Evolutionary conservation across 305 asterid genomes (phyloP).

Genomic region (Fraxinus albicans): DNA sequence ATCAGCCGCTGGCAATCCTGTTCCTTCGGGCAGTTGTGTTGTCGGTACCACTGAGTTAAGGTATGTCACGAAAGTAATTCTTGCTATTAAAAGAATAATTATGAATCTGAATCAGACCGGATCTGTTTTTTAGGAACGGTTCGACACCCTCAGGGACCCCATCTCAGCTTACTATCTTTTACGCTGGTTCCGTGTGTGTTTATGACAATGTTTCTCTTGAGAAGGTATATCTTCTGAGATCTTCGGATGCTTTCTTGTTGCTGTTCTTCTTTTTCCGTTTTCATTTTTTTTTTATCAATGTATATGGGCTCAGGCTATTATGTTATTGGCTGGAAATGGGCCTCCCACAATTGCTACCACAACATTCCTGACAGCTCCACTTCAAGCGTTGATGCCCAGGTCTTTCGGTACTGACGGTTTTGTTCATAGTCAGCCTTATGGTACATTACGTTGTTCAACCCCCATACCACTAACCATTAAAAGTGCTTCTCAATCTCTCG

Average conservation of each 20-base stretch:
- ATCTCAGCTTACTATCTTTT: constrained; percentile 79
- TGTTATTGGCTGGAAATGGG: constrained; percentile 78
- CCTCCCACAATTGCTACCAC: constrained; percentile 39
- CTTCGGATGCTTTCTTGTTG: neutral
- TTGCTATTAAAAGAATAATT: neutral
- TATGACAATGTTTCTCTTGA: constrained; percentile 70
- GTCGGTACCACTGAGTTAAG: constrained; percentile 74
- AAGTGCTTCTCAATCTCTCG: constrained; percentile 33
- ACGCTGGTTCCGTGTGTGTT: constrained; percentile 73
- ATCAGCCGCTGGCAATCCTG: constrained; percentile 24
- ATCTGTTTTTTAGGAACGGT: constrained; percentile 38
- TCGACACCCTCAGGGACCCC: constrained; percentile 41
- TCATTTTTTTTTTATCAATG: constrained; percentile 9
- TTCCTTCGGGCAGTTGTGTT: constrained; percentile 35
- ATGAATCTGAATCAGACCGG: constrained; percentile 16
- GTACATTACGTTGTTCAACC: constrained; percentile 33
- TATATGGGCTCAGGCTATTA: constrained; percentile 83
- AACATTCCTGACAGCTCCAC: constrained; percentile 37
- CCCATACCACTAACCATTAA: constrained; percentile 38
- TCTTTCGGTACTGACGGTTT: constrained; percentile 39
- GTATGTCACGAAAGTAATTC: constrained; percentile 26
- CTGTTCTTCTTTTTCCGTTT: neutral
- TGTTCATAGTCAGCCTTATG: constrained; percentile 35
- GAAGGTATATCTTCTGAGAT: constrained; percentile 44
- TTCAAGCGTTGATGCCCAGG: constrained; percentile 40